These are phyloP conservation scores for Colletotrichum cereale DNA, from an alignment of 2,329 filamentous ascomycete genomes.

Conservation along the genomic window DNA sequence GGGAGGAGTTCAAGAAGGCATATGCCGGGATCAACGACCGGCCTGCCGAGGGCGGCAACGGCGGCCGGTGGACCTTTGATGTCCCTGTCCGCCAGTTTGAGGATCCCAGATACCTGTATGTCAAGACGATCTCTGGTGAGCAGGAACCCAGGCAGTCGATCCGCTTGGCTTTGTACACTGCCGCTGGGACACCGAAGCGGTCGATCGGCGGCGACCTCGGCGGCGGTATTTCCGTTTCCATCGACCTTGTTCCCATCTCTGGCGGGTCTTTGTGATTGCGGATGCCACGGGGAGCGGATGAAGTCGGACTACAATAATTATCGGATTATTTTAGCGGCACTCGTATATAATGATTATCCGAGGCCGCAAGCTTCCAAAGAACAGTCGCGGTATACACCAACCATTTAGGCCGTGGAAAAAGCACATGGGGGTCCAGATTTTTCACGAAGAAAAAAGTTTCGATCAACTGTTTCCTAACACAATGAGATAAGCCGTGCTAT, in stretches of 20 bases:
- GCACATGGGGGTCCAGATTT: not conserved
- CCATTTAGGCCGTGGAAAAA: not conserved
- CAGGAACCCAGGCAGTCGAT: not conserved
- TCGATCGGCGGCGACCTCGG: conserved; percentile 32
- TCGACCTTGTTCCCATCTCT: conserved; percentile 24
- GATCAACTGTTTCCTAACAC: not conserved
- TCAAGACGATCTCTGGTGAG: conserved; percentile 9
- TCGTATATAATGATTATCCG: not conserved
- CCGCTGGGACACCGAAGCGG: conserved; percentile 17
- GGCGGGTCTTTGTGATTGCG: not conserved
- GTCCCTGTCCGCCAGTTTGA: conserved; percentile 33
- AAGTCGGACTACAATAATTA: too few relatives aligned
- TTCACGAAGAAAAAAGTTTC: not conserved
- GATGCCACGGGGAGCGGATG: not conserved
- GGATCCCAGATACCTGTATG: conserved; percentile 22
- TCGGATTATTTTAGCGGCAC: not conserved
- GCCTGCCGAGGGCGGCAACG: conserved; percentile 10
- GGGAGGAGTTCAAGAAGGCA: conserved; percentile 30
- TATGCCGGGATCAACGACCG: conserved; percentile 28
- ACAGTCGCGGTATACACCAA: not conserved
- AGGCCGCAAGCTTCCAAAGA: not conserved
- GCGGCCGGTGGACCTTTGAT: conserved; percentile 24
- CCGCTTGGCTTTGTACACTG: conserved; percentile 21
- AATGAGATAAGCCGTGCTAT: too few relatives aligned
- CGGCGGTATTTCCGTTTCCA: conserved; percentile 16